Evolutionary conservation across 2,329 filamentous ascomycete species (phyloP).

Genomic region (Botrytis paeoniae): DNA sequence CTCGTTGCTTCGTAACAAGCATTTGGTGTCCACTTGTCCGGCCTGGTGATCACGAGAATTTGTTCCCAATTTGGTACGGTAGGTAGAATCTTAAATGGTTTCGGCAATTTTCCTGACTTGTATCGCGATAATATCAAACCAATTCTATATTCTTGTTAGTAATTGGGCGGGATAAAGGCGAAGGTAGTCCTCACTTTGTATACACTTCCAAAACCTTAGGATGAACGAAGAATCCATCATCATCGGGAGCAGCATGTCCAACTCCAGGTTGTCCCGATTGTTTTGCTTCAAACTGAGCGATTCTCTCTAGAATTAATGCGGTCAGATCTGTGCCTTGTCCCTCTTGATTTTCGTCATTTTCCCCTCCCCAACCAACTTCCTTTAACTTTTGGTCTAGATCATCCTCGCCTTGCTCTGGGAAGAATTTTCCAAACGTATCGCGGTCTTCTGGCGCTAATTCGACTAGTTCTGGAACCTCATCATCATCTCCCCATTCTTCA

Average conservation of each 20-base stretch:
- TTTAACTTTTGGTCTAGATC: conserved; percentile 30
- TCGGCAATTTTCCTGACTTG: conserved; percentile 93
- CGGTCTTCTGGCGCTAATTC: conserved; percentile 88
- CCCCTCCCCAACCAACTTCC: conserved; percentile 35
- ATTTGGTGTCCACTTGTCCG: conserved; percentile 72
- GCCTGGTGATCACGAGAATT: conserved; percentile 78
- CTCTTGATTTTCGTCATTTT: conserved; percentile 43
- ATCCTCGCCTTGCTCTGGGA: conserved; percentile 61
- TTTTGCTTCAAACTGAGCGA: conserved; percentile 81
- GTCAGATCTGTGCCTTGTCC: conserved; percentile 73
- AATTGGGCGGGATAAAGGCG: neutral
- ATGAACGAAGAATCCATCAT: conserved; percentile 83
- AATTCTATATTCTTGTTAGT: conserved; percentile 51
- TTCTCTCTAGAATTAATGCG: conserved; percentile 90
- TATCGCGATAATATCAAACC: conserved; percentile 87
- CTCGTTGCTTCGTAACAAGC: conserved; percentile 85
- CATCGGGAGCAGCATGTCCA: conserved; percentile 44
- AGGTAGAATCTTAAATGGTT: conserved; percentile 95
- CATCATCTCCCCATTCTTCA: conserved; percentile 75
- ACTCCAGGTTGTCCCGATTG: conserved; percentile 42
- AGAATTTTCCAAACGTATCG: conserved; percentile 86
- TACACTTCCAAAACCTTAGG: conserved; percentile 94
- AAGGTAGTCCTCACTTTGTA: conserved; percentile 59
- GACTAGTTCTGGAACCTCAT: conserved; percentile 66
- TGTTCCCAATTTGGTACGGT: conserved; percentile 91